Base-by-base conservation (phyloP, 139 green algal species). In the Picochlorum sp. region DNA sequence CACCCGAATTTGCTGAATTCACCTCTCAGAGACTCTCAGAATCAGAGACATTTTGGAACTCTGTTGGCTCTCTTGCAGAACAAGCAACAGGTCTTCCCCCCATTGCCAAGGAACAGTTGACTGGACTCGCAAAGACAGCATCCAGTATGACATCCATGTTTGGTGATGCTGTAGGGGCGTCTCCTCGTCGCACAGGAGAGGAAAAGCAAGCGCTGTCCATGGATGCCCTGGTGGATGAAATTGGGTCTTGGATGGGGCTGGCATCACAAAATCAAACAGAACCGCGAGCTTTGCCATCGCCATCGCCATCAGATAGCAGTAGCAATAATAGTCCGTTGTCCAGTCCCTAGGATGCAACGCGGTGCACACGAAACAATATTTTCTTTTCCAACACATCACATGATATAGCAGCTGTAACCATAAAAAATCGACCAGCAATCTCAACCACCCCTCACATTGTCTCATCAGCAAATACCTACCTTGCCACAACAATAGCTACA, bases 1-100 rank as follows among this genome's bases (percentile, higher is more conserved):
- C 73, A 8, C 68, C 73, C 11, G 72, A 82, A 8, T 45, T 82
- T 2, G 64, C 57, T 49, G 56, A 69, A 60, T 51, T 62, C 9
- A 57, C 65, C 13, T 62, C 66, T 49, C 38, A 62, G 4, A 30
- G 45, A 13, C 5, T 62, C 10, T 71, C 14, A 18, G 54, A 82
- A 45, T 23, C 59, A 34, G 64, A 80, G 50, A 66, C 49, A 37
- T 57, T 82, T n/a, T 59, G 74, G 18, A 57, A 69, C 8, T 62
- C 66, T 61, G 26, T 82, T 38, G 45, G 51, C 11, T 50, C 5
- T 58, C 47, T 79, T 15, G 72, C 62, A n/a, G 21, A 21, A 38
- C 60, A 63, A 34, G 65, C 74, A 7, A 69, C 65, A 4, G 18
- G 21, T 5, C 26, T 73, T 38, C 63, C 57, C 0, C 9, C 54